phyloP scores from a whole-genome alignment of 768 basidiomycete genomes.

The Lanmaoa pseudosensibilis region DNA sequence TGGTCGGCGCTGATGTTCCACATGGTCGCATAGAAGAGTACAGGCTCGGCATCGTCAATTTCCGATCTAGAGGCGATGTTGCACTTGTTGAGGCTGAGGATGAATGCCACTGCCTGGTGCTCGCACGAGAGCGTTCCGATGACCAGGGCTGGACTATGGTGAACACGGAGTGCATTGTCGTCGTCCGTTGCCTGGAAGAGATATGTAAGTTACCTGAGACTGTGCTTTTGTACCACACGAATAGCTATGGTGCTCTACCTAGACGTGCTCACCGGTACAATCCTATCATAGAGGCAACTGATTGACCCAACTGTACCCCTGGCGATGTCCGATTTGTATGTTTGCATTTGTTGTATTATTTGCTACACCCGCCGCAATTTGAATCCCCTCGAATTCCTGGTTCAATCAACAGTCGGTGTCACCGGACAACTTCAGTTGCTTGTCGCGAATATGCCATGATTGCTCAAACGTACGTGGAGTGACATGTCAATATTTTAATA shows the following conservation, averaged over 20 bases:
- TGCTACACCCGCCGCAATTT: no score
- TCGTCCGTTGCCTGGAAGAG: slow-evolving; percentile 9
- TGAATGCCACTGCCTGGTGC: slow-evolving; percentile 8
- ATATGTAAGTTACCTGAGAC: background rate
- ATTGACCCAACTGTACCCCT: background rate
- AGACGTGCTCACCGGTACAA: no score
- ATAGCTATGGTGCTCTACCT: background rate
- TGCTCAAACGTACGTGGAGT: no score
- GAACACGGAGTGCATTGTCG: slow-evolving; percentile 18
- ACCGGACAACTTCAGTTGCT: no score
- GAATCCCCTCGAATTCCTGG: no score
- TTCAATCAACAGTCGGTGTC: no score
- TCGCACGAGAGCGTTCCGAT: slow-evolving; percentile 3
- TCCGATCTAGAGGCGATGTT: background rate
- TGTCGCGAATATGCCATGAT: no score
- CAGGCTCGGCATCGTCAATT: slow-evolving; percentile 13
- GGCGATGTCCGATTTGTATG: background rate
- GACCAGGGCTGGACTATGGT: slow-evolving; percentile 15
- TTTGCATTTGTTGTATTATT: background rate
- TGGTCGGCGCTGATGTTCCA: slow-evolving; percentile 6
- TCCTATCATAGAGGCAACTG: background rate
- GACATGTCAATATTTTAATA: no score
- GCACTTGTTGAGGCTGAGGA: background rate
- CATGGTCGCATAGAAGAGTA: slow-evolving; percentile 3
- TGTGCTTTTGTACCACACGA: slow-evolving; percentile 7